These are phyloP conservation scores for Schizosaccharomyces octosporus DNA, from an alignment of 805 yeast genomes.

Conservation along the genomic window DNA sequence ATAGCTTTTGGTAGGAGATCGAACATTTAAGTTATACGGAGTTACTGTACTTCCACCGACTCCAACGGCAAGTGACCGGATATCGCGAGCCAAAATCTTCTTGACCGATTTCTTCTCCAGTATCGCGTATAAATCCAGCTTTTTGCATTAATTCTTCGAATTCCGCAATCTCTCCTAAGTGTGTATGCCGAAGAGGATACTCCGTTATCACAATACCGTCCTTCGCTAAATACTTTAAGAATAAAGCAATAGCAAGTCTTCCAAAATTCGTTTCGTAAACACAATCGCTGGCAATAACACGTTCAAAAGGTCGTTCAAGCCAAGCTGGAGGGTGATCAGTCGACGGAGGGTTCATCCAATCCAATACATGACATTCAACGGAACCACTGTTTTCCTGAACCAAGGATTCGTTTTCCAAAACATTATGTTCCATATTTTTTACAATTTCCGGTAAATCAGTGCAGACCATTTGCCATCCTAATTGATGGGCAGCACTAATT, in stretches of 20 bases:
- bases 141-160: neutral
- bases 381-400: neutral
- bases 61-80: neutral
- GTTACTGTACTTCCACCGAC: neutral
- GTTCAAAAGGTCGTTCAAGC: neutral
- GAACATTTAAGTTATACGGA: too few relatives aligned
- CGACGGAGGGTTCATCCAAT: neutral
- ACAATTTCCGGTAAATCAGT: conserved; percentile 65
- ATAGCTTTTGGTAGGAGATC: too few relatives aligned
- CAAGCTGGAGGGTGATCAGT: neutral
- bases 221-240: neutral
- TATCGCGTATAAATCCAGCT: neutral
- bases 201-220: neutral
- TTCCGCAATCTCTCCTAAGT: neutral
- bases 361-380: neutral
- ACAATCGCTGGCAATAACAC: neutral
- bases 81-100: conserved; percentile 1
- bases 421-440: conserved; percentile 36
- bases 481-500: conserved; percentile 26
- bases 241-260: neutral
- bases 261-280: neutral
- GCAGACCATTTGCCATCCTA: conserved; percentile 25
- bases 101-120: neutral
- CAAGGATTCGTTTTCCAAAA: conserved; percentile 20
- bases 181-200: neutral